These are phyloP conservation scores for Rhizophagus prolifer DNA, from an alignment of 192 early-diverging fungal genomes.

Conservation along the genomic window DNA sequence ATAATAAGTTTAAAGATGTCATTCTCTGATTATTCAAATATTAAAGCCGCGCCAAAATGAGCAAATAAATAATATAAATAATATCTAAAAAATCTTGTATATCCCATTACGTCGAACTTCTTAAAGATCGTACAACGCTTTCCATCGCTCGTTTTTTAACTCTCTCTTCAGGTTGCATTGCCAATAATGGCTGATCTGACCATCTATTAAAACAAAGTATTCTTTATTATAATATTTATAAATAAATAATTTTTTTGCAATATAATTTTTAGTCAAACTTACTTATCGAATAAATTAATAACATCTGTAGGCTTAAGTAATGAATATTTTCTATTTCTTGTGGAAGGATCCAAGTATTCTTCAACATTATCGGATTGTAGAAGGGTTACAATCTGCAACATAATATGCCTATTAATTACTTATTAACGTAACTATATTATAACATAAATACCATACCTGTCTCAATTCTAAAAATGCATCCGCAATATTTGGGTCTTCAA, in stretches of 20 bases:
- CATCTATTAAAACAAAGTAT: neutral
- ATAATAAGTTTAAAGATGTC: too few species aligned
- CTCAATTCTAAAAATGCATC: slow-evolving; percentile 70
- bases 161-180: neutral
- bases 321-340: slow-evolving; percentile 66
- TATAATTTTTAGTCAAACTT: slow-evolving; percentile 31
- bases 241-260: neutral
- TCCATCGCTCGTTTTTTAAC: slow-evolving; percentile 27
- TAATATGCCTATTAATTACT: neutral
- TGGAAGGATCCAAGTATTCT: slow-evolving; percentile 66
- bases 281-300: slow-evolving; percentile 81
- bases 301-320: slow-evolving; percentile 62
- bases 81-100: neutral
- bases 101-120: slow-evolving; percentile 22
- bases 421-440: neutral
- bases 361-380: slow-evolving; percentile 72
- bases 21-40: too few species aligned
- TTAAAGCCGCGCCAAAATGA: too few species aligned
- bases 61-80: too few species aligned
- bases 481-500: slow-evolving; percentile 66
- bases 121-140: slow-evolving; percentile 6
- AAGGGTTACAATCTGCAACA: slow-evolving; percentile 58
- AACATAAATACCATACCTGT: slow-evolving; percentile 53
- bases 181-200: slow-evolving; percentile 1
- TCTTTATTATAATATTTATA: neutral